Base-by-base conservation (phyloP, 257 asterid species). In the Rhazya stricta region DNA sequence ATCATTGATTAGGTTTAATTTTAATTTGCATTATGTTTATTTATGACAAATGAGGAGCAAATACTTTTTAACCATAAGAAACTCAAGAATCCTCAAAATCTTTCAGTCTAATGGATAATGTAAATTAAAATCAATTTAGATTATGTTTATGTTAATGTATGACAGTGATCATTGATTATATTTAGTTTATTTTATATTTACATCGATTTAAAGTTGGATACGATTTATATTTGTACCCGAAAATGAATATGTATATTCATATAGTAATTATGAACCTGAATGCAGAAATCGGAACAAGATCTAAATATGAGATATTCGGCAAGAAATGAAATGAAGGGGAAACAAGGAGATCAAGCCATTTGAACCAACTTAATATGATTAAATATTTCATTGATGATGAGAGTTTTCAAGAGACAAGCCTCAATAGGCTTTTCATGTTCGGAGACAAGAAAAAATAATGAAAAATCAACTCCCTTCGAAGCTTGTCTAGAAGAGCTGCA, bases 401-500 rank as follows among this genome's bases (percentile, higher is more conserved):
- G 70, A 65, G 70, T 21, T 65, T 65, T 37, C 43, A 37, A 25
- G n/a, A n/a, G 70, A 65, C 70, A 65, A 65, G 37, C 70, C 70
- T 65, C 30, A 37, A 36, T 7, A 50, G 45, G 43, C 42, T 60
- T 60, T 57, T 27, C 11, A 6, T 54, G 30, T 18, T 19, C 1
- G 12, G 30, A 19, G 32, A 48, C 9, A 10, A 65, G 53, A 62
- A 23, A 12, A 29, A 45, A 65, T 30, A n/a, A 67, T 16, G 73
- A 46, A 41, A 67, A 57, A 30, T 8, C 42, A 10, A 1, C 9
- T 89, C 96, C 79, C 97, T 88, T 39, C 85, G 81, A 76, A 95
- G 96, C 88, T 89, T 95, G 81, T 92, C 87, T 76, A 95, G 76
- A 8, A 95, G 87, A n/a, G 91, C 84, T 18, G 96, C 85, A 56